Evolutionary conservation across 495 filamentous ascomycete species (phyloP), one percentile per base, ranked within the genome.

Genomic region (Aspergillus carlsbadensis): DNA sequence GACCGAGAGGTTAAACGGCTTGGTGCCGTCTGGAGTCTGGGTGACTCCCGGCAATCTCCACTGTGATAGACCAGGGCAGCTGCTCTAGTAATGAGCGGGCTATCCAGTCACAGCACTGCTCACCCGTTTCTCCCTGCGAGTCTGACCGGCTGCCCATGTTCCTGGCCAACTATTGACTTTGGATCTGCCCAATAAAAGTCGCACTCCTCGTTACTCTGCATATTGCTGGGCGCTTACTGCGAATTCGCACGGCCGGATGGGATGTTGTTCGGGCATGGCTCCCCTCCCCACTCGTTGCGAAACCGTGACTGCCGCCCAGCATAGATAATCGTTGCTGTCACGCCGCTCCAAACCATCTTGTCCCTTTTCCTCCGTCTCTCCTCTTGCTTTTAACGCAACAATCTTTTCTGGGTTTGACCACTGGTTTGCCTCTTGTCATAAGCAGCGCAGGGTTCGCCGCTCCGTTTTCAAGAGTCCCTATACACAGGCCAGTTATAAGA

Each of bases 11-110:
- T 50, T 53, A 48, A 45, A 39, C 20, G 14, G 31, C 53, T 51
- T 52, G 10, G 37, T 50, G 49, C 36, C 55, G n/a, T 36, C 34
- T 46, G 46, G 40, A 48, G 52, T 60, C 43, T 56, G 58, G 58
- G 47, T 46, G 53, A 47, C 47, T 41, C 41, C 33, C 41, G 26
- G 29, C 29, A 18, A 21, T 56, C 58, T 44, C 56, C 70, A 67
- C 70, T 70, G 72, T 75, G 72, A 75, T 65, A 68, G 70, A 66
- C 68, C 65, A 63, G 71, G 59, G 51, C 47, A 50, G 66, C 65
- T 67, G 66, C 64, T 62, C 55, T 56, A 59, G 47, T 54, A 48
- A 37, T 46, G 59, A 57, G 54, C 50, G 39, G 22, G 31, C 26
- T 47, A 41, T 52, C 66, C 67, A 71, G 64, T 74, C 65, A 70